phyloP scores from a whole-genome alignment of 1,284 basidiomycete species.

The Ceratobasidium sp. region DNA sequence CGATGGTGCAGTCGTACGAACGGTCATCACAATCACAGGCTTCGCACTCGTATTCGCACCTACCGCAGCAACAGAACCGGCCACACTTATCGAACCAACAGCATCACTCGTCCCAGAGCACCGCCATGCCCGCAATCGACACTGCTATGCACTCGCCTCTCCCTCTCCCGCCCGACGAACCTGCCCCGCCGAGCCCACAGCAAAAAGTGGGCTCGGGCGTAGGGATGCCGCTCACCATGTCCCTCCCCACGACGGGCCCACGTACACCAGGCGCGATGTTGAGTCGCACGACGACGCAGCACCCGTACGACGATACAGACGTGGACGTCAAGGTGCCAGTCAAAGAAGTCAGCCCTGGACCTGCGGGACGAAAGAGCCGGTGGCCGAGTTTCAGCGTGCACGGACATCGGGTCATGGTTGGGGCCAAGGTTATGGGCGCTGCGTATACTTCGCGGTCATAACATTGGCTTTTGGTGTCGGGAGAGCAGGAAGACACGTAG shows the following conservation, averaged over 20 bases:
- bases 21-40: neutral
- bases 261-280: neutral
- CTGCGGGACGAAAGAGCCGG: constrained; percentile 19
- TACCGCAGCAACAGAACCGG: neutral
- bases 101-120: neutral
- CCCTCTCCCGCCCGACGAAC: neutral
- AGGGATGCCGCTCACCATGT: constrained; percentile 29
- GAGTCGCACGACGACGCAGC: neutral
- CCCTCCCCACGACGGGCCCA: constrained; percentile 9
- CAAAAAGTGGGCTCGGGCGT: constrained; percentile 32
- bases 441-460: constrained; percentile 20
- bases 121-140: neutral
- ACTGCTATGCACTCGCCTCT: constrained; percentile 1
- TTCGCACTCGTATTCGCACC: neutral
- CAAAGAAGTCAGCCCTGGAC: neutral
- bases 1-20: neutral
- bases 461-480: neutral
- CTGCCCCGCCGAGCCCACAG: constrained; percentile 13
- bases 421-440: constrained; percentile 39
- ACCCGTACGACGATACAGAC: constrained; percentile 21
- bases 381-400: constrained; percentile 40
- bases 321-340: constrained; percentile 17
- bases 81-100: neutral
- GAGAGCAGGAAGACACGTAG: neutral
- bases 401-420: constrained; percentile 35